phyloP scores from a whole-genome alignment of 495 filamentous ascomycete species.

The Aspergillus panamensis region DNA sequence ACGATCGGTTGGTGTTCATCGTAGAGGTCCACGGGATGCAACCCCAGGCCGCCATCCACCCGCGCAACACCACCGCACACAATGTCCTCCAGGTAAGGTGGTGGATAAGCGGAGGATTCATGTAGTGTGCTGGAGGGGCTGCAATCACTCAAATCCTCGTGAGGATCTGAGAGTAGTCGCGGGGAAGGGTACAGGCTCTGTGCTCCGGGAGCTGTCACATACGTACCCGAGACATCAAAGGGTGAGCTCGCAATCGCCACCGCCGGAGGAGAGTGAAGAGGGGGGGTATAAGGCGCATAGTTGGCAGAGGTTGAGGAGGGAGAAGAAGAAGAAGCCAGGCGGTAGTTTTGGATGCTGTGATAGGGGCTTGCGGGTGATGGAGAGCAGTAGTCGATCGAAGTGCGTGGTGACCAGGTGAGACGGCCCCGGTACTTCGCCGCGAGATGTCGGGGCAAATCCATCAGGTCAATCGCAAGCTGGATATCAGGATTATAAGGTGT shows the following conservation, averaged over 20 bases:
- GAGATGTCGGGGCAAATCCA: constrained; percentile 40
- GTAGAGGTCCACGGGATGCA: constrained; percentile 35
- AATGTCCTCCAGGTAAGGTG: constrained; percentile 33
- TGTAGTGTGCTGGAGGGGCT: constrained; percentile 29
- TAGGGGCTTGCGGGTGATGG: constrained; percentile 41
- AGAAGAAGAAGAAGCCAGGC: constrained; percentile 35
- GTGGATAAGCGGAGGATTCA: constrained; percentile 33
- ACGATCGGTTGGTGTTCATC: constrained; percentile 32
- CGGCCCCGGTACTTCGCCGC: constrained; percentile 36
- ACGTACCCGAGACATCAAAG: constrained; percentile 33
- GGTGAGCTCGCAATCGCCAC: constrained; percentile 38
- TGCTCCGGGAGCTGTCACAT: constrained; percentile 31
- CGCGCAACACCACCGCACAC: constrained; percentile 30
- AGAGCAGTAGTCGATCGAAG: constrained; percentile 38
- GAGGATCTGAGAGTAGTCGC: constrained; percentile 34
- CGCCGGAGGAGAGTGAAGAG: constrained; percentile 41
- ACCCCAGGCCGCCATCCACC: constrained; percentile 25
- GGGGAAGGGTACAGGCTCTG: constrained; percentile 40
- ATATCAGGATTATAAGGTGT: constrained; percentile 38
- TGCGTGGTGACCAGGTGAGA: constrained; percentile 39
- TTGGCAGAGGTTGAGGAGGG: constrained; percentile 39
- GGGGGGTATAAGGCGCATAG: constrained; percentile 41
- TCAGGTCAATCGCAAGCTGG: constrained; percentile 33
- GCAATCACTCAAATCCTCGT: constrained; percentile 33
- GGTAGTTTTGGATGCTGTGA: constrained; percentile 35